Evolutionary conservation across 2,329 filamentous ascomycete genomes (phyloP).

Genomic region (Alternaria postmessia): DNA sequence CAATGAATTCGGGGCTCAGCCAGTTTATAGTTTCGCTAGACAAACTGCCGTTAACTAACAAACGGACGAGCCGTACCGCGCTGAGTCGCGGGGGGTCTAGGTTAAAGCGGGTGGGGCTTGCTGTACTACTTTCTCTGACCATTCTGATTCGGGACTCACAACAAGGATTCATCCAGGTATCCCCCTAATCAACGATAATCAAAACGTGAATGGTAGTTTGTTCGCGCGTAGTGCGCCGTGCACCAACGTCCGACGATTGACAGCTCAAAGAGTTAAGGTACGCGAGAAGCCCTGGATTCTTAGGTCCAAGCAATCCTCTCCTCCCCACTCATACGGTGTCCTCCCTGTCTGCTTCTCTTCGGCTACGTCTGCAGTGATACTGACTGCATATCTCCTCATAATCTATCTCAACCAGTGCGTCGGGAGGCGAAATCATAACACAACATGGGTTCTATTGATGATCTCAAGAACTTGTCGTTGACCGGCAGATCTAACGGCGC

Average conservation of each 20-base stretch:
- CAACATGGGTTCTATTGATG: conserved; percentile 14
- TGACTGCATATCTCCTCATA: not conserved
- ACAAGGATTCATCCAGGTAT: not conserved
- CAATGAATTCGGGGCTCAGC: not conserved
- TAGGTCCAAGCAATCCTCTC: not conserved
- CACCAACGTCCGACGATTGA: not conserved
- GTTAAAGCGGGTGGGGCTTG: not conserved
- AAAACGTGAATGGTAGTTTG: not conserved
- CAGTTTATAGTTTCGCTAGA: not conserved
- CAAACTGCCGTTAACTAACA: not conserved
- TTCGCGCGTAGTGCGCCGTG: not conserved
- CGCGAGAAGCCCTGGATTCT: not conserved
- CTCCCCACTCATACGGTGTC: not conserved
- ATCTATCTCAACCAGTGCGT: not conserved
- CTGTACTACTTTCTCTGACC: not conserved
- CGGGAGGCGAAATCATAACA: not conserved
- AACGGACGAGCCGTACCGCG: conserved; percentile 1
- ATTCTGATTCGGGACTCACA: not conserved
- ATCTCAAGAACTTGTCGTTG: not conserved
- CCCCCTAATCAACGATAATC: not conserved
- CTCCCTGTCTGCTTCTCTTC: not conserved
- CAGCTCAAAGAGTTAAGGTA: not conserved
- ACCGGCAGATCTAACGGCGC: not conserved
- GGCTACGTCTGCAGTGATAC: not conserved
- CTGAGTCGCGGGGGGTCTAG: not conserved